Conservation (phyloP, 352 stramenopile species). For the Pythium insidiosum region DNA sequence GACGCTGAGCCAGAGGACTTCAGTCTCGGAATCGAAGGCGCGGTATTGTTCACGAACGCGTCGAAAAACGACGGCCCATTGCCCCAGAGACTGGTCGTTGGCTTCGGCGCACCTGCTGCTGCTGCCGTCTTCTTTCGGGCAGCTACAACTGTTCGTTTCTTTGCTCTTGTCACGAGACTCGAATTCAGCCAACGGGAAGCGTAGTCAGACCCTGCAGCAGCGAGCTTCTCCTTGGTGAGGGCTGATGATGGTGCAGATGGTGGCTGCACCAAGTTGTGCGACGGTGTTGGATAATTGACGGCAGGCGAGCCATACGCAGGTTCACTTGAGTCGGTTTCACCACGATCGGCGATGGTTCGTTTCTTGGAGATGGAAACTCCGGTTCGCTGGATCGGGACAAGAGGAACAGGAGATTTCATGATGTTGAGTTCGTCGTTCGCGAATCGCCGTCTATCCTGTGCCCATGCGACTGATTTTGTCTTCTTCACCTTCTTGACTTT, state of each 20-base stretch:
- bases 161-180: conserved; percentile 22
- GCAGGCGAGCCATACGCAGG: too few relatives aligned
- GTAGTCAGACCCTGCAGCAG: conserved; percentile 15
- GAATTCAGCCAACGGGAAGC: conserved; percentile 30
- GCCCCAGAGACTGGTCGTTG: conserved; percentile 7
- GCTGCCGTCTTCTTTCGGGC: conserved; percentile 2
- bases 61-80: conserved; percentile 43
- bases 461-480: conserved; percentile 4
- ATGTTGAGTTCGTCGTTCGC: conserved; percentile 18
- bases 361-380: too few relatives aligned
- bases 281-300: too few relatives aligned
- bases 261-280: conserved; percentile 1
- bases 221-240: neutral
- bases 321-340: too few relatives aligned
- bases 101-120: conserved; percentile 6
- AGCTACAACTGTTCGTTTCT: conserved; percentile 37
- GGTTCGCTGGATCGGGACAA: conserved; percentile 8
- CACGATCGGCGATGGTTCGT: too few relatives aligned
- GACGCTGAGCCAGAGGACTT: conserved; percentile 20
- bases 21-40: conserved; percentile 33
- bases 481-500: conserved; percentile 10
- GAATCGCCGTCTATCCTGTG: too few relatives aligned
- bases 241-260: neutral
- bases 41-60: conserved; percentile 57
- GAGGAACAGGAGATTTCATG: conserved; percentile 15